Percentiles rank a stretch among this genome's conserved stretches.
Conservation (phyloP, 2,329 filamentous ascomycete species). For the Talaromyces sp. region DNA sequence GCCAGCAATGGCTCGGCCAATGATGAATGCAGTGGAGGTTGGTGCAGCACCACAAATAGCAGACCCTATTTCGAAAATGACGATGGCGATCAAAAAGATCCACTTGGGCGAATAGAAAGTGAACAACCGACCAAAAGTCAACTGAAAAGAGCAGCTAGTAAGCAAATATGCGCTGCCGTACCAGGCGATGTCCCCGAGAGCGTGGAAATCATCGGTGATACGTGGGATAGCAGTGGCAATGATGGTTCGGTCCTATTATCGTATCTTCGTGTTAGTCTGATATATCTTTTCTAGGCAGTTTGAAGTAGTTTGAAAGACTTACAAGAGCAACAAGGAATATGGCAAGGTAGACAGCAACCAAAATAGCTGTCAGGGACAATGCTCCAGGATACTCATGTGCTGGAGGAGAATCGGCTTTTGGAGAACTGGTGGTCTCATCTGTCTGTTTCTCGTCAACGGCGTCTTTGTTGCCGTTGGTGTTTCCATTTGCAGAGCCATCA, state of each 20-base stretch:
- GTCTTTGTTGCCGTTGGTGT: neutral
- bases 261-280: neutral
- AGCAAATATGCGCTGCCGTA: slow-evolving; percentile 38
- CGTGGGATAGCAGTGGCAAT: slow-evolving; percentile 20
- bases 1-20: slow-evolving; percentile 31
- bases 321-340: slow-evolving; percentile 25
- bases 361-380: slow-evolving; percentile 7
- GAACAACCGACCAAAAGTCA: slow-evolving; percentile 42
- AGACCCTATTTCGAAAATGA: slow-evolving; percentile 43
- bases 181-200: slow-evolving; percentile 36
- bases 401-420: neutral
- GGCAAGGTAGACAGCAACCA: slow-evolving; percentile 18
- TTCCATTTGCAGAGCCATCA: neutral
- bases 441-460: neutral
- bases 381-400: slow-evolving; percentile 8
- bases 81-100: slow-evolving; percentile 36
- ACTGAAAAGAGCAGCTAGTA: slow-evolving; percentile 28
- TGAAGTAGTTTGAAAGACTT: slow-evolving; percentile 3
- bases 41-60: slow-evolving; percentile 37
- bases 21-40: slow-evolving; percentile 25
- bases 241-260: slow-evolving; percentile 16
- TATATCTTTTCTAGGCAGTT: neutral
- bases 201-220: slow-evolving; percentile 31
- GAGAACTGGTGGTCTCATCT: neutral
- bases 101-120: slow-evolving; percentile 44